Evolutionary conservation across 1,284 basidiomycete species (phyloP).

Genomic region (Moesziomyces sp.): DNA sequence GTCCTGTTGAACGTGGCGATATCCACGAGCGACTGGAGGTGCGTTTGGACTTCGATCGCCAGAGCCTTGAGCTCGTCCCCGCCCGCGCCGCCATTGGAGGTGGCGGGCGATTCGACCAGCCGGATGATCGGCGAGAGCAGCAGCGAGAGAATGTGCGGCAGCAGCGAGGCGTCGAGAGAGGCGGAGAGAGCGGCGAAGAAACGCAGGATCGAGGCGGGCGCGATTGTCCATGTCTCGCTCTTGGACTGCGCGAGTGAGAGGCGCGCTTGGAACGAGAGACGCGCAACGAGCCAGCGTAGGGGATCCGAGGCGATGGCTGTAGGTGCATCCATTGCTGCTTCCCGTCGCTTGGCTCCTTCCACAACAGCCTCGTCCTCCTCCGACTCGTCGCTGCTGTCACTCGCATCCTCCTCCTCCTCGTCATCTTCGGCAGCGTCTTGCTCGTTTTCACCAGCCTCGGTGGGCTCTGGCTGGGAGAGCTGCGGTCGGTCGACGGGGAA

Average conservation of each 20-base stretch:
- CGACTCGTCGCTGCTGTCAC: background rate
- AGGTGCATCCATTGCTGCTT: conserved; percentile 31
- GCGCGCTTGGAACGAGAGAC: conserved; percentile 85
- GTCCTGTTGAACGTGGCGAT: conserved; percentile 80
- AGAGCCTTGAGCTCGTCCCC: conserved; percentile 82
- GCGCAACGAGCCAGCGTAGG: conserved; percentile 91
- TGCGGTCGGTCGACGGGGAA: conserved; percentile 25
- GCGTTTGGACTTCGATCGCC: conserved; percentile 85
- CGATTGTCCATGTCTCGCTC: conserved; percentile 77
- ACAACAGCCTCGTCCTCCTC: conserved; percentile 25
- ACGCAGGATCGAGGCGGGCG: conserved; percentile 82
- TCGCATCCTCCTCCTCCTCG: conserved; percentile 53
- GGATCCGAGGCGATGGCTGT: conserved; percentile 71
- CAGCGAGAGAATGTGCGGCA: conserved; percentile 81
- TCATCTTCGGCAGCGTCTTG: conserved; percentile 18
- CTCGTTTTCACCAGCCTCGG: conserved; percentile 16
- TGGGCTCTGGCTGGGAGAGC: conserved; percentile 3
- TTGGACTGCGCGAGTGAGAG: conserved; percentile 65
- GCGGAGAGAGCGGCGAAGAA: conserved; percentile 52
- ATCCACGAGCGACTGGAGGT: conserved; percentile 86
- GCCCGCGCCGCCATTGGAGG: conserved; percentile 48
- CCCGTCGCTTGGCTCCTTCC: conserved; percentile 52
- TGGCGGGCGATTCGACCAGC: conserved; percentile 77
- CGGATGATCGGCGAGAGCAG: conserved; percentile 88
- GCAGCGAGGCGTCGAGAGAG: conserved; percentile 16